A percentile compares a stretch with the other conserved stretches of the same genome.
These are phyloP conservation scores for Ilyonectria destructans DNA, from an alignment of 2,329 filamentous ascomycete species.

Conservation along the genomic window DNA sequence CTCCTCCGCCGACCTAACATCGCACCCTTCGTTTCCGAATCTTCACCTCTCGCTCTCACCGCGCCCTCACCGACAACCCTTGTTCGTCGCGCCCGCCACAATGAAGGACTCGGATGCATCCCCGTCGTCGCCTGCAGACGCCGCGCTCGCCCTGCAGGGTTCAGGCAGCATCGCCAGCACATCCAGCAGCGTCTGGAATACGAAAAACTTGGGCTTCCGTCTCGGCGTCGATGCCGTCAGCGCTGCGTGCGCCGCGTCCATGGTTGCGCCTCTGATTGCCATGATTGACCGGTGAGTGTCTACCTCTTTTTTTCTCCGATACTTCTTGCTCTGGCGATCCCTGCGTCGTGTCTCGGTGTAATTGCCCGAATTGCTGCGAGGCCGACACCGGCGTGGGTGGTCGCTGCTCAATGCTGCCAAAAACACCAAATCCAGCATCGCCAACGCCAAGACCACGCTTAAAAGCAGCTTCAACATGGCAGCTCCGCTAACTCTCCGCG, in stretches of 20 bases:
- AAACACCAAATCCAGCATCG: not conserved
- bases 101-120: slow-evolving; percentile 30
- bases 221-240: slow-evolving; percentile 79
- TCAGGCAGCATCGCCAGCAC: slow-evolving; percentile 25
- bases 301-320: not conserved
- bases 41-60: not conserved
- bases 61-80: not conserved
- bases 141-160: slow-evolving; percentile 37
- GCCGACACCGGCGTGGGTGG: slow-evolving; percentile 7
- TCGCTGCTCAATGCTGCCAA: not conserved
- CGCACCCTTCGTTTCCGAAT: not conserved
- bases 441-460: not conserved
- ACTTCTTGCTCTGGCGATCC: slow-evolving; percentile 4
- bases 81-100: not conserved
- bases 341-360: slow-evolving; percentile 7
- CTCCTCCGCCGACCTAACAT: slow-evolving; percentile 11
- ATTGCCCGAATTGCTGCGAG: slow-evolving; percentile 28
- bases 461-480: not conserved
- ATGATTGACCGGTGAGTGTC: slow-evolving; percentile 85
- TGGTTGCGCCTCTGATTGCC: slow-evolving; percentile 88
- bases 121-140: slow-evolving; percentile 26
- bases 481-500: slow-evolving; percentile 16
- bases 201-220: slow-evolving; percentile 78
- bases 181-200: slow-evolving; percentile 75
- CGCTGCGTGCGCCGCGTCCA: slow-evolving; percentile 79